A percentile compares a stretch with the other conserved stretches of the same genome.
These are phyloP conservation scores for Ustilago loliicola DNA, from an alignment of 1,284 basidiomycete genomes.

Conservation along the genomic window DNA sequence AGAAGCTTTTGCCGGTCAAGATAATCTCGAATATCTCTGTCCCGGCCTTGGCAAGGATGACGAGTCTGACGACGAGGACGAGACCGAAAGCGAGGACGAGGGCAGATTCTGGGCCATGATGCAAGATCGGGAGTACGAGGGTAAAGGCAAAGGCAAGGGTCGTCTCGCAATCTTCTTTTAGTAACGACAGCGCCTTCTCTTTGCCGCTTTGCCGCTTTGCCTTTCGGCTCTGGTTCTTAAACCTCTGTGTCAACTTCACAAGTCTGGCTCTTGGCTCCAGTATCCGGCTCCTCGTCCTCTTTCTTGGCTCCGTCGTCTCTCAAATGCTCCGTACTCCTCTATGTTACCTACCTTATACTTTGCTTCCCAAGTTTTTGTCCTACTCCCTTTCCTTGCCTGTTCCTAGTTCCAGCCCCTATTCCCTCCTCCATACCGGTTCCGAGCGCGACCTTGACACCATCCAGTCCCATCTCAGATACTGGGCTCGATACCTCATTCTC, in stretches of 20 bases:
- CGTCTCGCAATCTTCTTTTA: background rate
- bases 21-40: background rate
- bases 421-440: too few relatives aligned
- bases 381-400: too few relatives aligned
- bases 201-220: background rate
- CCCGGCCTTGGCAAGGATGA: background rate
- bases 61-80: background rate
- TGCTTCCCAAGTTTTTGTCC: too few relatives aligned
- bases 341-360: background rate
- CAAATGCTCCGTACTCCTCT: background rate
- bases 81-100: background rate
- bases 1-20: background rate
- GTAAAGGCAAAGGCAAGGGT: background rate
- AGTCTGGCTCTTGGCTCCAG: too few relatives aligned
- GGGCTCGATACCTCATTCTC: too few relatives aligned
- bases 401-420: too few relatives aligned
- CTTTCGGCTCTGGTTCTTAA: background rate
- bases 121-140: background rate
- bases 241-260: too few relatives aligned
- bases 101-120: background rate
- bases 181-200: background rate
- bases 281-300: background rate
- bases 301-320: background rate
- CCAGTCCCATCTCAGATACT: too few relatives aligned
- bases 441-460: too few relatives aligned